Percentiles rank a stretch among this genome's conserved stretches.
These are phyloP conservation scores for Oryza glaberrima DNA, from an alignment of 176 grass and related monocot genomes.

Conservation along the genomic window DNA sequence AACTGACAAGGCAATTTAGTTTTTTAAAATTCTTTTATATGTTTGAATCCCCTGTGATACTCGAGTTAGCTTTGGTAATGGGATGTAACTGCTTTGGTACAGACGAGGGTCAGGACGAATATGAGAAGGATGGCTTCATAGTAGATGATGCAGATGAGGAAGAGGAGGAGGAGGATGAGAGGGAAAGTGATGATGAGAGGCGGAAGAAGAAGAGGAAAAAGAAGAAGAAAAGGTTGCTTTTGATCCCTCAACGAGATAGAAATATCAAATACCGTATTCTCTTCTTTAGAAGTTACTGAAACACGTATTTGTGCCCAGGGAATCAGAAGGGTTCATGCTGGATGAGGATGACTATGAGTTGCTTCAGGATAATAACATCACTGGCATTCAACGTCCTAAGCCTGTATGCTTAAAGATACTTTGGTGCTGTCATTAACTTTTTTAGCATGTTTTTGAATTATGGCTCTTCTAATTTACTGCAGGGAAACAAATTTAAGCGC, in stretches of 20 bases:
- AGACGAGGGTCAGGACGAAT: slow-evolving; percentile 92
- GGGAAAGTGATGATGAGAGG: slow-evolving; percentile 73
- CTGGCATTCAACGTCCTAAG: slow-evolving; percentile 74
- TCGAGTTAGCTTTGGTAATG: background rate
- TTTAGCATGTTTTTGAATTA: slow-evolving; percentile 7
- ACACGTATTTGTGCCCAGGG: slow-evolving; percentile 49
- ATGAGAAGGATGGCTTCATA: slow-evolving; percentile 96
- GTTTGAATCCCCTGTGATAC: background rate
- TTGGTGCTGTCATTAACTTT: background rate
- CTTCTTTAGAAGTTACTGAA: slow-evolving; percentile 41
- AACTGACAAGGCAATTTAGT: background rate
- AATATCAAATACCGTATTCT: background rate
- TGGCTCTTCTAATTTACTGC: background rate
- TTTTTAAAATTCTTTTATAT: background rate
- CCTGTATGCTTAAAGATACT: slow-evolving; percentile 57
- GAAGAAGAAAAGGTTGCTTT: slow-evolving; percentile 65
- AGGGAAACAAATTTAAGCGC: slow-evolving; percentile 89
- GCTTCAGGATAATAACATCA: slow-evolving; percentile 94
- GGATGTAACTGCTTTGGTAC: slow-evolving; percentile 23
- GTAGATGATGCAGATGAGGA: slow-evolving; percentile 92
- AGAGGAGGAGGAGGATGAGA: slow-evolving; percentile 73
- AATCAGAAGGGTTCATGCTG: slow-evolving; percentile 76
- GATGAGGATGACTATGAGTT: slow-evolving; percentile 99
- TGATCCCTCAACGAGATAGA: background rate
- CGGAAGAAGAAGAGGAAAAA: slow-evolving; percentile 86